Evolutionary conservation across 352 stramenopile genomes (phyloP), one percentile per base, ranked within the genome.

Genomic region (Phytopythium sindhum): DNA sequence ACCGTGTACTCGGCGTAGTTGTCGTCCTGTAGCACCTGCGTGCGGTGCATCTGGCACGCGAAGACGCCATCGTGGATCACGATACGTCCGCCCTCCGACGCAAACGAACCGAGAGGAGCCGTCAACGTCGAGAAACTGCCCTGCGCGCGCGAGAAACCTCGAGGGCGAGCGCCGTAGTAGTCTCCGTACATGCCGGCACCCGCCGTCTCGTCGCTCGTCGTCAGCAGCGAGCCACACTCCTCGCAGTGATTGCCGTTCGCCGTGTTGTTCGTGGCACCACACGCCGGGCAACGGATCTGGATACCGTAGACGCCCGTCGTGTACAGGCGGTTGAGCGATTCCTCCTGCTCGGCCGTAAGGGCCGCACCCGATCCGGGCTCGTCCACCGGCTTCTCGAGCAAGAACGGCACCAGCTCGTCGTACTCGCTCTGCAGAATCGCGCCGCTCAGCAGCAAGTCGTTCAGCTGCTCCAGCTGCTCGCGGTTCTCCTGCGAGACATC

Each of bases 1-100:
- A 93, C 87, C 31, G 87, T 96, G 74, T 96, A 96, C 63, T 96
- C 85, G 41, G 81, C 84, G 58, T 92, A 96, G 72, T 93, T 96
- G 75, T 94, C 87, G 70, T 96, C 87, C 66, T 96, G 87, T 51
- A 96, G 66, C 29, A 94, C 78, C 59, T 94, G 85, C 37, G 87
- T 96, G 53, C 84, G 78, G 62, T 94, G 82, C 84, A 96, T 93
- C 60, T 92, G 84, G 48, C 79, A 84, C 63, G 90, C 82, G 31
- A 96, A 89, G 61, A 81, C 89, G n/a, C 87, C 87, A 50, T 93
- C 85, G 67, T 96, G 87, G 67, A 96, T 96, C 60, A 87, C 65
- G 44, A 93, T 88, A 61, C 76, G 81, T 50, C 88, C 79, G 39
- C 86, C 86, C 17, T 93, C 85, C 55, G 88, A 94, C 35, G 59